phyloP scores from a whole-genome alignment of 305 asterid genomes.

The Fraxinus angustifolia region DNA sequence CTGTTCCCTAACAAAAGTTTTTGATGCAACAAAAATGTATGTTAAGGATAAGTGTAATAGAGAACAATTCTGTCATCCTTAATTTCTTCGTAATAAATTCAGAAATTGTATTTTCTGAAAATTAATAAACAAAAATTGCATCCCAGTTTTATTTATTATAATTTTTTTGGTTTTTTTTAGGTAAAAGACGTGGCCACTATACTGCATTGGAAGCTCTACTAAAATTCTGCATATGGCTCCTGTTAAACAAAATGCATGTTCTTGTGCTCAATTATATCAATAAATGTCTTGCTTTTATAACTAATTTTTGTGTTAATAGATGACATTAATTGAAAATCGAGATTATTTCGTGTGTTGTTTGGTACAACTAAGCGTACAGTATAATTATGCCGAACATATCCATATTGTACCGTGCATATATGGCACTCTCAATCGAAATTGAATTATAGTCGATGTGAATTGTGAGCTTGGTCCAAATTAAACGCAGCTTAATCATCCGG shows the following conservation, averaged over 20 bases:
- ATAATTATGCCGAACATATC: neutral
- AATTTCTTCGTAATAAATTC: conserved; percentile 17
- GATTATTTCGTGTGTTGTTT: neutral
- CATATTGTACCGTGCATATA: no score
- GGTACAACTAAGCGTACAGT: neutral
- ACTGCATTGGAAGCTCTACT: conserved; percentile 89
- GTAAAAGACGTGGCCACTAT: conserved; percentile 85
- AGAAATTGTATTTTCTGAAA: conserved; percentile 13
- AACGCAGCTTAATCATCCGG: neutral
- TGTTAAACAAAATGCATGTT: neutral
- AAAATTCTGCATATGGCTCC: conserved; percentile 38
- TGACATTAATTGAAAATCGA: neutral
- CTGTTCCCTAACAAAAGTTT: conserved; percentile 24
- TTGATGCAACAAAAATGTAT: conserved; percentile 19
- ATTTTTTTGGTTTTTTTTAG: conserved; percentile 43
- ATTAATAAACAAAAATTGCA: conserved; percentile 13
- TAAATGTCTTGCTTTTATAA: neutral
- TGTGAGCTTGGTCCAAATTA: neutral
- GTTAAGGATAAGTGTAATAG: conserved; percentile 26
- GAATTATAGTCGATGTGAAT: neutral
- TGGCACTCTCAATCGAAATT: neutral
- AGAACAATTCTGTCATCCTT: conserved; percentile 18
- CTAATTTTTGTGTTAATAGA: neutral
- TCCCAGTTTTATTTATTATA: conserved; percentile 35
- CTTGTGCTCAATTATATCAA: neutral